A percentile compares a stretch with the other conserved stretches of the same genome.
Evolutionary conservation across 805 yeast genomes (phyloP).

Genomic region (Saccharomyces mikatae): DNA sequence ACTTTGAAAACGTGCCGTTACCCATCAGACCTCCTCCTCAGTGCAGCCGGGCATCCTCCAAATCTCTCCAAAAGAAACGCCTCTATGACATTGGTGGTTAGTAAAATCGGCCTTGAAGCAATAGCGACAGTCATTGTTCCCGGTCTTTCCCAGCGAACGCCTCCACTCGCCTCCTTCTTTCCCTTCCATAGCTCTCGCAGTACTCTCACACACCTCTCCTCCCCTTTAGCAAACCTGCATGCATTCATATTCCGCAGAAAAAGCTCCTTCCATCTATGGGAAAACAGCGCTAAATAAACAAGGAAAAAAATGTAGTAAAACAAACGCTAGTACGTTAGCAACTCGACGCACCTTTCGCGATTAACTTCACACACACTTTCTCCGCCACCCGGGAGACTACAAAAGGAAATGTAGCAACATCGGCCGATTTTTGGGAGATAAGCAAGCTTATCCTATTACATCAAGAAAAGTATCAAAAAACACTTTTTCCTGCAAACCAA

Average conservation of each 20-base stretch:
- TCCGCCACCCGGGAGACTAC: neutral
- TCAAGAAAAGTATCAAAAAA: neutral
- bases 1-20: conserved; percentile 4
- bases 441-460: conserved; percentile 30
- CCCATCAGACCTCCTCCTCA: neutral
- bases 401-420: neutral
- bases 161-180: neutral
- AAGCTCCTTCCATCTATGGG: neutral
- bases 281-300: neutral
- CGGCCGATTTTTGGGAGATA: conserved; percentile 16
- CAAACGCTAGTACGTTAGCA: neutral
- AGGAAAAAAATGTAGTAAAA: neutral
- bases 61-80: neutral
- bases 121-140: neutral
- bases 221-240: neutral
- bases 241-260: neutral
- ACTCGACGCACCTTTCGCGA: neutral
- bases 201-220: neutral
- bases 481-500: neutral
- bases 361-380: neutral
- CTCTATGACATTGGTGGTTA: neutral
- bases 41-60: neutral
- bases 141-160: neutral
- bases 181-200: neutral
- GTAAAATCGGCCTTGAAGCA: neutral